Evolutionary conservation across 2,329 filamentous ascomycete species (phyloP).

Genomic region (Aureobasidium sp.): DNA sequence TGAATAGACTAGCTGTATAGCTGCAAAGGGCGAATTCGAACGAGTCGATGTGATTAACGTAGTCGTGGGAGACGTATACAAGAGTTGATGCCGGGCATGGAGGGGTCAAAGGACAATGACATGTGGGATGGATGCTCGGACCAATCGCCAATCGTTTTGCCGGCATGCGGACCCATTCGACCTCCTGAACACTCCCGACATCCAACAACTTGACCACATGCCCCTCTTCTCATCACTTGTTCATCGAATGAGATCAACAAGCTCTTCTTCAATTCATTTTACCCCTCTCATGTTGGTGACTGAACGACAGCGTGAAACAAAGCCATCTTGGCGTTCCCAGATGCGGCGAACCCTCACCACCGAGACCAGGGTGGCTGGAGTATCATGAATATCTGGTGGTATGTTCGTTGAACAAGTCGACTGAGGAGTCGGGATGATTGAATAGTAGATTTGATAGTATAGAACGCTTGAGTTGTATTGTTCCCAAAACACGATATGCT

Average conservation of each 20-base stretch:
- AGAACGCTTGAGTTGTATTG: too few species aligned
- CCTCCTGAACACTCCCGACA: conserved; percentile 10
- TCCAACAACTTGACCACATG: conserved; percentile 10
- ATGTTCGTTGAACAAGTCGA: background rate
- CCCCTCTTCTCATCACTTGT: background rate
- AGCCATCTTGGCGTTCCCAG: background rate
- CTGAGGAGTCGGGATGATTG: too few species aligned
- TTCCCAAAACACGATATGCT: too few species aligned
- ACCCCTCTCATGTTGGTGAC: background rate
- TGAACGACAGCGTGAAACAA: background rate
- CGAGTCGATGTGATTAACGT: background rate
- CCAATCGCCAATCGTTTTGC: conserved; percentile 10
- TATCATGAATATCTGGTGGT: background rate
- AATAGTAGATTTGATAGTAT: too few species aligned
- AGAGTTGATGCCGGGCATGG: background rate
- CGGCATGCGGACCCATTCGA: background rate
- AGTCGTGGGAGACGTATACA: conserved; percentile 2
- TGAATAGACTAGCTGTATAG: too few species aligned
- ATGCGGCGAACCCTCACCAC: conserved; percentile 3
- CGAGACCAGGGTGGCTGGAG: background rate
- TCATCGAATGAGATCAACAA: background rate
- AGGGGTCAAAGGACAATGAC: conserved; percentile 20
- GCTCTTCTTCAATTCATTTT: background rate
- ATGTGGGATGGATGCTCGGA: conserved; percentile 6
- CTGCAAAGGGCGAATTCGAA: background rate